Percentiles rank a stretch among this genome's conserved stretches.
Evolutionary conservation across 768 basidiomycete genomes (phyloP).

Genomic region (Tubosaeta brunneosetosa): DNA sequence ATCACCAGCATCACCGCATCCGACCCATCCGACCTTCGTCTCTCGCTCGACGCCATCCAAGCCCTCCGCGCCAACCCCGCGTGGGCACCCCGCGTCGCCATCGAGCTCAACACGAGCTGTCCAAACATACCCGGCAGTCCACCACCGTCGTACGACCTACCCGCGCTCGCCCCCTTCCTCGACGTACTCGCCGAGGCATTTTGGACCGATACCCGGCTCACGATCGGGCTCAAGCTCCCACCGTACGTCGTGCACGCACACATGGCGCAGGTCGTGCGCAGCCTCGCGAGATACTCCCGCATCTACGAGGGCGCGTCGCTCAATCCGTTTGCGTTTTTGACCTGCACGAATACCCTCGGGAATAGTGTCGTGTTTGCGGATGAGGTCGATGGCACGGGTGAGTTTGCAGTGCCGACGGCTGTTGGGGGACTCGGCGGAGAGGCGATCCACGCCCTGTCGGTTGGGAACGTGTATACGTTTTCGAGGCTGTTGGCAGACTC

Average conservation of each 20-base stretch:
- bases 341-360: slow-evolving; percentile 79
- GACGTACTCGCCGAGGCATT: slow-evolving; percentile 47
- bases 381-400: slow-evolving; percentile 34
- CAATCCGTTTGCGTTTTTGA: slow-evolving; percentile 67
- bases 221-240: slow-evolving; percentile 74
- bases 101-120: slow-evolving; percentile 84
- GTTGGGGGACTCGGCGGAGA: slow-evolving; percentile 78
- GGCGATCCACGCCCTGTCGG: slow-evolving; percentile 64
- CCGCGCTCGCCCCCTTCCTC: slow-evolving; percentile 47
- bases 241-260: slow-evolving; percentile 65
- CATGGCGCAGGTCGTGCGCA: slow-evolving; percentile 50
- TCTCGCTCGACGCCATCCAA: slow-evolving; percentile 61
- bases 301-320: slow-evolving; percentile 10
- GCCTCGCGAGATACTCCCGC: slow-evolving; percentile 39
- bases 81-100: slow-evolving; percentile 46
- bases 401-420: slow-evolving; percentile 59
- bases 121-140: slow-evolving; percentile 66
- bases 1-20: slow-evolving; percentile 78
- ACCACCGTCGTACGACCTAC: slow-evolving; percentile 62
- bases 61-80: slow-evolving; percentile 39
- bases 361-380: slow-evolving; percentile 60
- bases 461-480: slow-evolving; percentile 75
- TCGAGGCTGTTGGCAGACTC: slow-evolving; percentile 44
- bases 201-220: slow-evolving; percentile 48
- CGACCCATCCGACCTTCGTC: slow-evolving; percentile 42